Conservation (phyloP, 768 basidiomycete genomes). For the Naganishia vaughanmartiniae region DNA sequence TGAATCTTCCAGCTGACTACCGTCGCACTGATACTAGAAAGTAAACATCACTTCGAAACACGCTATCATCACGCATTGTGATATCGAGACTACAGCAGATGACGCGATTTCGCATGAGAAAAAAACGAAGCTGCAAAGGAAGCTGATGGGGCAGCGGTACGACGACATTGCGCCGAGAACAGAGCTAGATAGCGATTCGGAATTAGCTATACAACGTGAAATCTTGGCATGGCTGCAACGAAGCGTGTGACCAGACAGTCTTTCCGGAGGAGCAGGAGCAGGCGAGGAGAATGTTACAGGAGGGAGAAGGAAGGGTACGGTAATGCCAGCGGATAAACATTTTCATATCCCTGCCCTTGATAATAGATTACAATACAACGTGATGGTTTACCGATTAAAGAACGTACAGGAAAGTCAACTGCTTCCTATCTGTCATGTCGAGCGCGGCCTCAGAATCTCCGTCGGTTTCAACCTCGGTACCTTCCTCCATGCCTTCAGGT, state of each 20-base stretch:
- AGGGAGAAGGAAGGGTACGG: background rate
- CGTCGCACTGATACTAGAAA: background rate
- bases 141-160: conserved; percentile 8
- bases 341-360: background rate
- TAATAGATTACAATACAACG: background rate
- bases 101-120: background rate
- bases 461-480: conserved; percentile 1
- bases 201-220: background rate
- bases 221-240: background rate
- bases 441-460: conserved; percentile 7
- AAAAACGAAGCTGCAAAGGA: background rate
- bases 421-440: conserved; percentile 39
- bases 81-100: background rate
- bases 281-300: background rate
- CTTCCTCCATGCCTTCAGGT: conserved; percentile 29
- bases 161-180: background rate
- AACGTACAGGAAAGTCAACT: conserved; percentile 45
- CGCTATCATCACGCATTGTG: conserved; percentile 38
- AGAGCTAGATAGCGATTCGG: background rate
- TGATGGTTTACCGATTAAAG: conserved; percentile 35
- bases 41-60: conserved; percentile 40
- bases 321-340: background rate
- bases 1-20: background rate
- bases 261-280: background rate
- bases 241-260: background rate